phyloP scores from a whole-genome alignment of 208 protist species.

The Endotrypanum monterogeii region DNA sequence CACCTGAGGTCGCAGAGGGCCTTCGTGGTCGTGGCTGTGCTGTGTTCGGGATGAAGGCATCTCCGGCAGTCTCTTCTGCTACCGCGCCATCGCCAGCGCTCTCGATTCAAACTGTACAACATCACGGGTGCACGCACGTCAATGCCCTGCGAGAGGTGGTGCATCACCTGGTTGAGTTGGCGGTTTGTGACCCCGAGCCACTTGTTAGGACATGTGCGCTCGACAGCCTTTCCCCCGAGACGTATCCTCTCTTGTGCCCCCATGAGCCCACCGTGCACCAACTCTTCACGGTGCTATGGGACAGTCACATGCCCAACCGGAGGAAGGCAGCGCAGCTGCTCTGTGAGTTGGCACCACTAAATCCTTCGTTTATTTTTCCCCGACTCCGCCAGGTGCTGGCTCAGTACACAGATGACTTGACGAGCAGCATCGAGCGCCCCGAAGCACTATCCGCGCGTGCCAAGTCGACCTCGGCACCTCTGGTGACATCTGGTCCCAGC shows the following conservation, averaged over 20 bases:
- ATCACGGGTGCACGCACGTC: slow-evolving; percentile 68
- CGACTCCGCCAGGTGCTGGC: slow-evolving; percentile 68
- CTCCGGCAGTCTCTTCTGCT: neutral
- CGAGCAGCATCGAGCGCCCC: slow-evolving; percentile 4
- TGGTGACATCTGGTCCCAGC: slow-evolving; percentile 3
- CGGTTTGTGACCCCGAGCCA: slow-evolving; percentile 70
- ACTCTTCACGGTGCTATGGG: slow-evolving; percentile 71
- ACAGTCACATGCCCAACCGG: slow-evolving; percentile 63
- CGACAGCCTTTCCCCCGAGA: slow-evolving; percentile 45
- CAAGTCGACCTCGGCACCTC: slow-evolving; percentile 42
- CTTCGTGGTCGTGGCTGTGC: neutral
- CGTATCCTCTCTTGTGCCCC: slow-evolving; percentile 70
- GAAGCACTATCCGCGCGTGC: neutral
- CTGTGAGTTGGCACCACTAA: slow-evolving; percentile 58
- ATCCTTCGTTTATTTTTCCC: slow-evolving; percentile 63
- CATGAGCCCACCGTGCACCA: slow-evolving; percentile 60
- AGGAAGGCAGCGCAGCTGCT: slow-evolving; percentile 65
- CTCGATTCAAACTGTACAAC: slow-evolving; percentile 26
- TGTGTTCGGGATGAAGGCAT: neutral
- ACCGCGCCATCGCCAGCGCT: neutral
- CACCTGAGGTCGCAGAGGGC: neutral
- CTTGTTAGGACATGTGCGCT: slow-evolving; percentile 63
- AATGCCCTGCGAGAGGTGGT: slow-evolving; percentile 65
- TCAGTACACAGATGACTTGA: slow-evolving; percentile 55
- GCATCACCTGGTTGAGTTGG: slow-evolving; percentile 66